Evolutionary conservation across 805 yeast genomes (phyloP).

Genomic region (Saturnispora gosingensis): DNA sequence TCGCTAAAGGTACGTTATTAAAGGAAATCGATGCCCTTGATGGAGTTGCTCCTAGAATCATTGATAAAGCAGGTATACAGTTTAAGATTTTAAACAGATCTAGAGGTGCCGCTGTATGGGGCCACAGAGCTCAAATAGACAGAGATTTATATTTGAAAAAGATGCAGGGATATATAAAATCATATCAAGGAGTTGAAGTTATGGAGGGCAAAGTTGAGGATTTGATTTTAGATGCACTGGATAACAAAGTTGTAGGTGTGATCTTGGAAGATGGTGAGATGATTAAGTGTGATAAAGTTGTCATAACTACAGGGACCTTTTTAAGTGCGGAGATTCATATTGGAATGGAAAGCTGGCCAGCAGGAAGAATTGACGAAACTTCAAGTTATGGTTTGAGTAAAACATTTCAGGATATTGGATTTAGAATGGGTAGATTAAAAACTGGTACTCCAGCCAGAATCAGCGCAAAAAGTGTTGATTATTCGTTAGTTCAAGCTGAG

Average conservation of each 20-base stretch:
- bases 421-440: constrained; percentile 78
- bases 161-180: constrained; percentile 61
- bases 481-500: constrained; percentile 52
- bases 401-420: constrained; percentile 70
- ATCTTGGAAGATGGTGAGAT: constrained; percentile 59
- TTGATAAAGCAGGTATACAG: constrained; percentile 89
- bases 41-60: constrained; percentile 80
- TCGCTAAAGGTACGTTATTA: constrained; percentile 89
- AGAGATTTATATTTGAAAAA: constrained; percentile 64
- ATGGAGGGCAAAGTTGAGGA: constrained; percentile 78
- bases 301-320: constrained; percentile 93
- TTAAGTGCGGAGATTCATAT: constrained; percentile 91
- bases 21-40: constrained; percentile 95
- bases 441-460: constrained; percentile 97
- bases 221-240: constrained; percentile 43
- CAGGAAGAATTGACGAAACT: constrained; percentile 89
- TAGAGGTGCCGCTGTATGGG: constrained; percentile 96
- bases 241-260: constrained; percentile 41
- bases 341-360: constrained; percentile 70
- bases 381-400: constrained; percentile 85
- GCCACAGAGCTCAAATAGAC: constrained; percentile 95
- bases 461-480: constrained; percentile 63
- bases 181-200: constrained; percentile 49
- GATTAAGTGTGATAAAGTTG: constrained; percentile 55
- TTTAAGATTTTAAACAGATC: constrained; percentile 79